Conservation (phyloP, 169 alveolate species). For the Plasmodium malariae region DNA sequence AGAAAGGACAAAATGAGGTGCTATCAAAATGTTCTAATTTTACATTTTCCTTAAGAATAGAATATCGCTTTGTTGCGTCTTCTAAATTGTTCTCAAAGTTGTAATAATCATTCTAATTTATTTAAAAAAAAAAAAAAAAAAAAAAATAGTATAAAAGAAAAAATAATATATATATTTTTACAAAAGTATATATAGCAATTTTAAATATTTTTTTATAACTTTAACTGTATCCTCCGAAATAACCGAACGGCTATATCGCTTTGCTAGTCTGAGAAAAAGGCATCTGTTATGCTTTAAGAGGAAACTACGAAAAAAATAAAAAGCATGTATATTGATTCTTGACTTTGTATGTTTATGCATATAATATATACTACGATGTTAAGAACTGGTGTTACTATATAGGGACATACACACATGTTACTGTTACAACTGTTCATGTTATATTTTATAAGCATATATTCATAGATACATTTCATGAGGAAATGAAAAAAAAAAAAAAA, state of each 20-base stretch:
- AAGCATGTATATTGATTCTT: not conserved
- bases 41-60: constrained; percentile 66
- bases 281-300: constrained; percentile 62
- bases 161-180: constrained; percentile 1
- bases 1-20: not conserved
- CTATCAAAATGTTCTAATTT: not conserved
- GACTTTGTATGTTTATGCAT: not conserved
- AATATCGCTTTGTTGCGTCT: constrained; percentile 31
- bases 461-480: not conserved
- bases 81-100: constrained; percentile 34
- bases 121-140: constrained; percentile 3
- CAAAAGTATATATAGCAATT: not conserved
- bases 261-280: constrained; percentile 46
- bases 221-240: constrained; percentile 49
- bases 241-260: constrained; percentile 43
- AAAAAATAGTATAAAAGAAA: not conserved
- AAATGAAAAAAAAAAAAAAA: not conserved
- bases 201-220: constrained; percentile 11
- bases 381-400: no score
- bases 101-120: constrained; percentile 51
- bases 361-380: no score
- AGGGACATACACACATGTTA: no score
- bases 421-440: no score
- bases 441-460: not conserved
- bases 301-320: constrained; percentile 21